Evolutionary conservation across 805 yeast species (phyloP).

Genomic region (Myxozyma lipomycoides): DNA sequence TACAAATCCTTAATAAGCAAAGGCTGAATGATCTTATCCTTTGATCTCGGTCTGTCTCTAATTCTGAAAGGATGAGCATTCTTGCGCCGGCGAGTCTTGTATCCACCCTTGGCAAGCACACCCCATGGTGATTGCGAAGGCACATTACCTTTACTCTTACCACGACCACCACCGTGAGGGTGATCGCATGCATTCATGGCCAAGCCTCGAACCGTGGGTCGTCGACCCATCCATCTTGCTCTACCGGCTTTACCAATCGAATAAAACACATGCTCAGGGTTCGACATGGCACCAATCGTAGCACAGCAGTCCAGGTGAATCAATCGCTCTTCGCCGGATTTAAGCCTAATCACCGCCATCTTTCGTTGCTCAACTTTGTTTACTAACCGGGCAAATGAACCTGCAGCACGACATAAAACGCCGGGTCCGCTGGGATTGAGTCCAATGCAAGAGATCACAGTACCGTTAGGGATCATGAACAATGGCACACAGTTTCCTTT

Average conservation of each 20-base stretch:
- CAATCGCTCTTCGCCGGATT: conserved; percentile 91
- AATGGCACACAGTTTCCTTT: conserved; percentile 94
- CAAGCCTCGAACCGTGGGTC: conserved; percentile 96
- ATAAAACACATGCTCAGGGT: conserved; percentile 84
- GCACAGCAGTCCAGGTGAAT: conserved; percentile 85
- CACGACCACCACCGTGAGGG: conserved; percentile 99
- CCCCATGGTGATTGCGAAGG: conserved; percentile 97
- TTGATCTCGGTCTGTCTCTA: conserved; percentile 86
- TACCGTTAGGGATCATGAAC: conserved; percentile 89
- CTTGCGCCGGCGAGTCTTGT: conserved; percentile 73
- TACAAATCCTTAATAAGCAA: conserved; percentile 5
- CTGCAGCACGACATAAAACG: conserved; percentile 89
- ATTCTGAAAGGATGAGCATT: conserved; percentile 78
- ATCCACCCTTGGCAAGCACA: conserved; percentile 80
- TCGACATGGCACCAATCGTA: conserved; percentile 88
- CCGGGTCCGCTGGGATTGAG: conserved; percentile 72
- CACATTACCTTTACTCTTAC: conserved; percentile 95
- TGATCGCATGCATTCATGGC: conserved; percentile 98
- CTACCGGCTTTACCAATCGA: conserved; percentile 97
- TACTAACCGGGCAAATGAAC: conserved; percentile 84
- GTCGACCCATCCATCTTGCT: conserved; percentile 81
- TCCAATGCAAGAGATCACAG: conserved; percentile 84
- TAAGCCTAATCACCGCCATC: conserved; percentile 74
- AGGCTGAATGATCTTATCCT: conserved; percentile 33
- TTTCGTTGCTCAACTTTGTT: conserved; percentile 68